These are phyloP conservation scores for Neonectria neomacrospora DNA, from an alignment of 2,329 filamentous ascomycete genomes.

Conservation along the genomic window DNA sequence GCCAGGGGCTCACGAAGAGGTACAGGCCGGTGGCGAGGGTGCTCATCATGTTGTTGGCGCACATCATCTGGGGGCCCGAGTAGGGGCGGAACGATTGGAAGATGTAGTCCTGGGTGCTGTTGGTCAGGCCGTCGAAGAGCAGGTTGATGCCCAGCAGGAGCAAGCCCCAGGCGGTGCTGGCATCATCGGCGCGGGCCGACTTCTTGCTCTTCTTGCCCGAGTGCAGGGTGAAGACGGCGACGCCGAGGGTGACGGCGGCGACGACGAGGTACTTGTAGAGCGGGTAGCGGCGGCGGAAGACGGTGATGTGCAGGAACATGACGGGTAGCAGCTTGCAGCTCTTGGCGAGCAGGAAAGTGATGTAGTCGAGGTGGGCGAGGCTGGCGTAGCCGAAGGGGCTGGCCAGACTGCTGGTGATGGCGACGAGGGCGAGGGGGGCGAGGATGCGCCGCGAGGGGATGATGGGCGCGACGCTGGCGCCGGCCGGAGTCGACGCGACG, in stretches of 20 bases:
- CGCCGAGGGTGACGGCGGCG: slow-evolving; percentile 87
- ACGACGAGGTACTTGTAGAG: slow-evolving; percentile 98
- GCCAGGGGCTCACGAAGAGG: slow-evolving; percentile 80
- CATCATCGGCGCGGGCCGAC: slow-evolving; percentile 56
- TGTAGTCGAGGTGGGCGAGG: slow-evolving; percentile 94
- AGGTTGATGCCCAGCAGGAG: slow-evolving; percentile 88
- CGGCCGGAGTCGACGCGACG: slow-evolving; percentile 66
- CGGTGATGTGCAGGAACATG: slow-evolving; percentile 93
- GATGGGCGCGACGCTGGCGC: slow-evolving; percentile 65
- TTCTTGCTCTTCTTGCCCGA: slow-evolving; percentile 68
- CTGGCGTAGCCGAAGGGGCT: slow-evolving; percentile 96
- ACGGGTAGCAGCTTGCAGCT: slow-evolving; percentile 99
- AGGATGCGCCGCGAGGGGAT: slow-evolving; percentile 83
- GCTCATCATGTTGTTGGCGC: slow-evolving; percentile 90
- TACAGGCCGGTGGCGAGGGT: slow-evolving; percentile 81
- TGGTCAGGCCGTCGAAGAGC: slow-evolving; percentile 94
- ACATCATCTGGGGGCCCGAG: slow-evolving; percentile 98
- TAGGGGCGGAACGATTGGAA: slow-evolving; percentile 84
- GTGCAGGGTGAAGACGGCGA: slow-evolving; percentile 94
- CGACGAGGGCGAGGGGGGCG: slow-evolving; percentile 82
- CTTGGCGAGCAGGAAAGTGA: slow-evolving; percentile 97
- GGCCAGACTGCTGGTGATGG: slow-evolving; percentile 86
- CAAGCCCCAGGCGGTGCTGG: slow-evolving; percentile 81
- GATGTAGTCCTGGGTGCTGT: slow-evolving; percentile 96
- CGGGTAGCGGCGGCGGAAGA: slow-evolving; percentile 90